phyloP scores from a whole-genome alignment of 257 asterid genomes.

The Thymus quinquecostatus region DNA sequence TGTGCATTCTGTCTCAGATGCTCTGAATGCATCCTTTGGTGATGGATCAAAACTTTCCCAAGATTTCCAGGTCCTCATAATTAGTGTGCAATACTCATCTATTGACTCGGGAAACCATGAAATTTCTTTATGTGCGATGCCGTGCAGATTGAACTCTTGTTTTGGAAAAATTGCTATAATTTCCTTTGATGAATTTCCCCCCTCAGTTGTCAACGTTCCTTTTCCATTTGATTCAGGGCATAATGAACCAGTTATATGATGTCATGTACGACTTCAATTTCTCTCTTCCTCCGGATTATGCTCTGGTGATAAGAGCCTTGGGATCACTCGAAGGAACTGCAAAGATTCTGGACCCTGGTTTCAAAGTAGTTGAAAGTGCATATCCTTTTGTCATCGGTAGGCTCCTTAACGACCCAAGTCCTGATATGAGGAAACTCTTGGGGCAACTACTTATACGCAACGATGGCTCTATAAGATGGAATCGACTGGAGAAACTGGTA shows the following conservation, averaged over 20 bases:
- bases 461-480: conserved; percentile 96
- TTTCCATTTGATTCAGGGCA: conserved; percentile 58
- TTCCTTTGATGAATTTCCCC: not conserved
- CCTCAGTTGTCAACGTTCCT: conserved; percentile 13
- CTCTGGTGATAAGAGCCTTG: conserved; percentile 91
- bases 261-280: conserved; percentile 92
- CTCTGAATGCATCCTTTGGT: conserved; percentile 79
- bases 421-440: conserved; percentile 96
- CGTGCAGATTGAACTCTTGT: not conserved
- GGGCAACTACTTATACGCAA: conserved; percentile 87
- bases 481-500: conserved; percentile 90
- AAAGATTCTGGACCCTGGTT: conserved; percentile 89
- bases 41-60: conserved; percentile 80
- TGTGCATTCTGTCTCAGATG: conserved; percentile 80
- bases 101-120: conserved; percentile 19
- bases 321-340: conserved; percentile 99
- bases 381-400: conserved; percentile 96
- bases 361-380: conserved; percentile 97
- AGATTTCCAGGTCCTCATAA: conserved; percentile 81
- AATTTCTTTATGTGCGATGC: not conserved
- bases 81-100: not conserved
- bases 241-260: conserved; percentile 83
- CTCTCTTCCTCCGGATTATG: conserved; percentile 98
- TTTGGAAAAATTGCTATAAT: not conserved
- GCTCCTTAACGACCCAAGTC: conserved; percentile 85